These are phyloP conservation scores for Nitzschia sp. DNA, from an alignment of 108 stramenopile genomes.

Conservation along the genomic window DNA sequence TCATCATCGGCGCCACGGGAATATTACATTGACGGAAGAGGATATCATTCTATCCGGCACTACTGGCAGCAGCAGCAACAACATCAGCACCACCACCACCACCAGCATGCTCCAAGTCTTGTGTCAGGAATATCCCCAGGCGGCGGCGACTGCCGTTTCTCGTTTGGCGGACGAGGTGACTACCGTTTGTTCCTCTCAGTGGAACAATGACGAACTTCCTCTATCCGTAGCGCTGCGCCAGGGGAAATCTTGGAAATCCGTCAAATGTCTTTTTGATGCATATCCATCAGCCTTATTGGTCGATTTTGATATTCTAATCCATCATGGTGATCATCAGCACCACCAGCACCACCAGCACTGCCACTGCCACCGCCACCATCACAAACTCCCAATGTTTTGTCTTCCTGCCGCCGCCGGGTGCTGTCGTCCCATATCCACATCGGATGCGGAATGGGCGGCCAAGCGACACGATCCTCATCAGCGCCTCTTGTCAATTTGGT, in stretches of 20 bases:
- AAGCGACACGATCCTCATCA: constrained; percentile 5
- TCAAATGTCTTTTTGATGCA: not conserved
- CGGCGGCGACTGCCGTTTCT: too few species aligned
- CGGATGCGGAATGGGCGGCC: constrained; percentile 1
- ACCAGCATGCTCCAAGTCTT: constrained; percentile 10
- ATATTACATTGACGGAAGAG: too few species aligned
- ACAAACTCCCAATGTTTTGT: not conserved
- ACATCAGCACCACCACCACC: not conserved
- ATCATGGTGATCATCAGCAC: too few species aligned
- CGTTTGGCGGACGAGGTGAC: too few species aligned
- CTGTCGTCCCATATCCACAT: too few species aligned
- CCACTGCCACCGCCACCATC: too few species aligned
- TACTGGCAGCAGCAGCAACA: not conserved
- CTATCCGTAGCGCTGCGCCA: not conserved
- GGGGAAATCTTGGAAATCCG: not conserved
- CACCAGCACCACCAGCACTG: too few species aligned
- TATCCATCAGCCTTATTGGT: not conserved
- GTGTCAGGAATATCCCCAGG: not conserved
- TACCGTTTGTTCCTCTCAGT: not conserved
- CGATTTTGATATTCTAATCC: too few species aligned
- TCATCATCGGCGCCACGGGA: too few species aligned
- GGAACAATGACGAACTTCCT: not conserved
- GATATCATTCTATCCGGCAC: too few species aligned
- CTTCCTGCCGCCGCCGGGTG: not conserved
- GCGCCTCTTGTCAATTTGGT: not conserved